Conservation (phyloP, 1,284 basidiomycete species). For the Apiotrichum gracile region DNA sequence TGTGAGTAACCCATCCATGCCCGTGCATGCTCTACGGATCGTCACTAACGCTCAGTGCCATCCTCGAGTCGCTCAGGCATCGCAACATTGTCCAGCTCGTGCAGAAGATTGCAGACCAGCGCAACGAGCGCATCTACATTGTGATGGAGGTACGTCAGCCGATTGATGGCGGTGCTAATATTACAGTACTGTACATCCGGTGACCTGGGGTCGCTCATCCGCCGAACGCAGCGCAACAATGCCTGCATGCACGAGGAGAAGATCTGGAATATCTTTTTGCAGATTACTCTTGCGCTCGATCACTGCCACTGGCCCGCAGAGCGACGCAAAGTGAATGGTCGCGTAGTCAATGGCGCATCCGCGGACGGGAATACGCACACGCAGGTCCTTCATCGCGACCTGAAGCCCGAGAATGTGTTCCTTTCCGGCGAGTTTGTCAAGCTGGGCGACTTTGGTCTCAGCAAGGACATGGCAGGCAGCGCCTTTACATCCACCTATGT, state of each 20-base stretch:
- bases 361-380: not conserved
- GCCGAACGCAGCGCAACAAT: slow-evolving; percentile 50
- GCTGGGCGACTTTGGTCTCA: slow-evolving; percentile 92
- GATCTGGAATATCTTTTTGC: slow-evolving; percentile 91
- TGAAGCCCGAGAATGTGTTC: slow-evolving; percentile 84
- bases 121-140: slow-evolving; percentile 86
- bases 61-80: slow-evolving; percentile 87
- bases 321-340: slow-evolving; percentile 4
- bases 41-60: slow-evolving; percentile 59
- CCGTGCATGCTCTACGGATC: not conserved
- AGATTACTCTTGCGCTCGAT: slow-evolving; percentile 81
- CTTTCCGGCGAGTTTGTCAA: slow-evolving; percentile 60
- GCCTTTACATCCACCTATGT: slow-evolving; percentile 94
- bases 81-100: slow-evolving; percentile 73
- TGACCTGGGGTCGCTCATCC: slow-evolving; percentile 79
- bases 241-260: slow-evolving; percentile 79
- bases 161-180: not conserved
- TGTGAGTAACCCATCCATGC: slow-evolving; percentile 56
- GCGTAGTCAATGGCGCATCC: not conserved
- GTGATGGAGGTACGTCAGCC: slow-evolving; percentile 69
- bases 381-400: slow-evolving; percentile 85
- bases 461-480: slow-evolving; percentile 79
- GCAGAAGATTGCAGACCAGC: slow-evolving; percentile 70
- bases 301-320: slow-evolving; percentile 67
- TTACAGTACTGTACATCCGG: slow-evolving; percentile 79